phyloP scores from a whole-genome alignment of 1,284 basidiomycete genomes.

The Moniliophthora roreri region DNA sequence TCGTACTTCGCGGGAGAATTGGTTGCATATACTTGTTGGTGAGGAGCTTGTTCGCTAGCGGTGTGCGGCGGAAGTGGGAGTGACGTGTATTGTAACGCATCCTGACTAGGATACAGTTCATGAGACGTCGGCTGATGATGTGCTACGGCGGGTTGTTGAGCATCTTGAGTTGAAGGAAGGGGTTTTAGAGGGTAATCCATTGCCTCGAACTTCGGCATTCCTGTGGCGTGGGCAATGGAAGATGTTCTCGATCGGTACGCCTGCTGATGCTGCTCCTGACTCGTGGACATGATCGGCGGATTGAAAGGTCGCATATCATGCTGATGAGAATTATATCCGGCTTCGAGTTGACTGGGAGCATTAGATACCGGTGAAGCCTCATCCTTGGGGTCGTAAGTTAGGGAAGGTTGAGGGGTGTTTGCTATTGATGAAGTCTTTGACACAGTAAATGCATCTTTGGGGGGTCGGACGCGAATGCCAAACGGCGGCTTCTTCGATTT shows the following conservation, averaged over 20 bases:
- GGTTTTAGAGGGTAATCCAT: slow-evolving; percentile 3
- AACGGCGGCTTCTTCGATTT: not conserved
- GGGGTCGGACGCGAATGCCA: not conserved
- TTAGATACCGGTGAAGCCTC: not conserved
- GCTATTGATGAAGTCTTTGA: not conserved
- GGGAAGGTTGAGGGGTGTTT: not conserved
- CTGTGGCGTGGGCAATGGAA: not conserved
- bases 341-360: not conserved
- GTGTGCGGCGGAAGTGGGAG: not conserved
- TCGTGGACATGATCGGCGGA: slow-evolving; percentile 5
- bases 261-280: slow-evolving; percentile 6
- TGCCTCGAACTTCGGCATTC: not conserved
- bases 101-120: too few species aligned
- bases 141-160: too few species aligned
- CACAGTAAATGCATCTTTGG: not conserved
- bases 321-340: not conserved
- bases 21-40: not conserved
- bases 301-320: slow-evolving; percentile 3
- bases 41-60: not conserved
- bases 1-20: not conserved
- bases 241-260: slow-evolving; percentile 4
- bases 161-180: not conserved
- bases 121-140: too few species aligned
- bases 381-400: too few species aligned
- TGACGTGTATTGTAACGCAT: not conserved